These are phyloP conservation scores for Aspergillus cejpii DNA, from an alignment of 2,329 filamentous ascomycete species.

Conservation along the genomic window DNA sequence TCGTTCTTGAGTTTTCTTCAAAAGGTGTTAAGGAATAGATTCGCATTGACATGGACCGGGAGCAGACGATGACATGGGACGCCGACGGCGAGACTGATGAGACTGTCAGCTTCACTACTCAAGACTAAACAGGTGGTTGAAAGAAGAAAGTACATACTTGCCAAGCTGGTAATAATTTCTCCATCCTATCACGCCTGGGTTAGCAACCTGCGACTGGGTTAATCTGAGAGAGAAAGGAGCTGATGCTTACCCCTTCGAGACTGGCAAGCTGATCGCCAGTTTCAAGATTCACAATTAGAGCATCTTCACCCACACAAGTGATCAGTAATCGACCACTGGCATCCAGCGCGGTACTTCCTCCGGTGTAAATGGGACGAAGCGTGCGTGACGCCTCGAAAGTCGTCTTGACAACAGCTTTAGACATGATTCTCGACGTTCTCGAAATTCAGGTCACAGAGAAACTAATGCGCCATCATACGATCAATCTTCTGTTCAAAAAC, in stretches of 20 bases:
- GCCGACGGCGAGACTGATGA: conserved; percentile 72
- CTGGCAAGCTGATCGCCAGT: conserved; percentile 75
- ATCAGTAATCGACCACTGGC: conserved; percentile 74
- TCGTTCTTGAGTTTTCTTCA: conserved; percentile 48
- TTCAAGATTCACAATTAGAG: conserved; percentile 73
- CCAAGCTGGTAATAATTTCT: conserved; percentile 43
- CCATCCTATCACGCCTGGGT: conserved; percentile 53
- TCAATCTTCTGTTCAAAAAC: conserved; percentile 12
- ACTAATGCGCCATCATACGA: conserved; percentile 19
- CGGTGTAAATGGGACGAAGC: conserved; percentile 89
- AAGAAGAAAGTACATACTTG: conserved; percentile 29
- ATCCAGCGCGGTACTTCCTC: conserved; percentile 78
- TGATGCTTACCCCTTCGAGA: conserved; percentile 69
- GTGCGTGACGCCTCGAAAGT: conserved; percentile 80
- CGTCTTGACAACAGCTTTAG: conserved; percentile 61
- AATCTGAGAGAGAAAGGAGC: conserved; percentile 12
- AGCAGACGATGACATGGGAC: conserved; percentile 84
- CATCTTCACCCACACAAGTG: conserved; percentile 87
- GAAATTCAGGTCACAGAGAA: background rate
- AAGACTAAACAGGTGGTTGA: background rate
- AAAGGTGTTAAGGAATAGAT: conserved; percentile 68
- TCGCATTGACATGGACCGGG: conserved; percentile 90
- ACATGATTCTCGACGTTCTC: conserved; percentile 28
- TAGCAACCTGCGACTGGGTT: conserved; percentile 11
- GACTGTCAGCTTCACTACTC: conserved; percentile 8